A percentile compares a stretch with the other conserved stretches of the same genome.
These are phyloP conservation scores for Claviceps paspali DNA, from an alignment of 2,329 filamentous ascomycete species.

Conservation along the genomic window DNA sequence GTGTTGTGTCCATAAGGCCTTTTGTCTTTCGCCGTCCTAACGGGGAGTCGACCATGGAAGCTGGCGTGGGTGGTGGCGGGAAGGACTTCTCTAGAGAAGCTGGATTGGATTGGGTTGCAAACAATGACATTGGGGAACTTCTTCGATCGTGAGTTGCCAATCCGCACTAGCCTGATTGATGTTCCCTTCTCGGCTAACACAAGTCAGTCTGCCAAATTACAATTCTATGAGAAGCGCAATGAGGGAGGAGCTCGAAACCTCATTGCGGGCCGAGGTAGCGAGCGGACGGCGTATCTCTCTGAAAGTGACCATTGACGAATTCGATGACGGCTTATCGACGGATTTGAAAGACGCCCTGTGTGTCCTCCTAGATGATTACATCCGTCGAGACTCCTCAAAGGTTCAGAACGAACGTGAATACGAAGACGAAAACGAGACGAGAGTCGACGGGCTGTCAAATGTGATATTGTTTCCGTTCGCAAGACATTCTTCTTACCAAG, in stretches of 20 bases:
- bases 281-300: slow-evolving; percentile 14
- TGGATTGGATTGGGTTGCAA: slow-evolving; percentile 45
- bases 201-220: slow-evolving; percentile 9
- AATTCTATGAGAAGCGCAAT: slow-evolving; percentile 4
- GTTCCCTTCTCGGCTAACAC: neutral
- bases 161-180: no score
- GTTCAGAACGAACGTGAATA: no score
- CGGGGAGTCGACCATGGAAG: slow-evolving; percentile 52
- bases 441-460: slow-evolving; percentile 18
- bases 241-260: slow-evolving; percentile 4
- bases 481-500: slow-evolving; percentile 72
- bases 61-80: slow-evolving; percentile 65
- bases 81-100: slow-evolving; percentile 56
- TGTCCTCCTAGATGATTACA: slow-evolving; percentile 1
- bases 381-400: neutral
- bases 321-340: slow-evolving; percentile 8
- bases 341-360: slow-evolving; percentile 1
- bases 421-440: neutral
- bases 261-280: slow-evolving; percentile 7
- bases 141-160: slow-evolving; percentile 16
- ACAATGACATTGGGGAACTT: slow-evolving; percentile 37
- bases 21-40: slow-evolving; percentile 50
- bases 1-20: slow-evolving; percentile 62
- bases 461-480: slow-evolving; percentile 64
- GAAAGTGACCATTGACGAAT: slow-evolving; percentile 9